Evolutionary conservation across 2,329 filamentous ascomycete genomes (phyloP).

Genomic region (Phyllosticta capitalensis): DNA sequence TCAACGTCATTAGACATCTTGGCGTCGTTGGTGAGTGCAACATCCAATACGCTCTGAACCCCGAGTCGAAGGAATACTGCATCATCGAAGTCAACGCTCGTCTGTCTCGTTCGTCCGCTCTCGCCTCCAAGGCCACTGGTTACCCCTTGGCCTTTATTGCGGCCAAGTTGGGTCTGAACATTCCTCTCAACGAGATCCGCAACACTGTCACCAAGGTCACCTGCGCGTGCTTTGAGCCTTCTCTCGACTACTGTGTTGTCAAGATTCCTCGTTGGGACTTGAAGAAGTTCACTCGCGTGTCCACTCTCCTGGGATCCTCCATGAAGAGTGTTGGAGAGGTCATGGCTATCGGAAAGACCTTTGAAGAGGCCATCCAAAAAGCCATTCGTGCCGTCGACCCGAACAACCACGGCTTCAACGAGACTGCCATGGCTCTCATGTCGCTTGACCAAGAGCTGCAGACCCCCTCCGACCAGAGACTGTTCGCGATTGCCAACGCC

Average conservation of each 20-base stretch:
- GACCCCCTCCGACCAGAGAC: constrained; percentile 91
- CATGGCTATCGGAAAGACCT: constrained; percentile 94
- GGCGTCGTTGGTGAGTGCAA: constrained; percentile 98
- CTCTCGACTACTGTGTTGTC: constrained; percentile 93
- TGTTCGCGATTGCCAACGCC: constrained; percentile 95
- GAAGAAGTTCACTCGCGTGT: constrained; percentile 97
- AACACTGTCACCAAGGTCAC: constrained; percentile 95
- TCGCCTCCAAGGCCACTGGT: constrained; percentile 94
- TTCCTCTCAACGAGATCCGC: constrained; percentile 90
- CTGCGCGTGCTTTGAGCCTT: constrained; percentile 96
- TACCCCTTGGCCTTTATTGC: constrained; percentile 95
- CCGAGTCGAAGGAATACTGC: constrained; percentile 91
- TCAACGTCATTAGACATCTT: constrained; percentile 93
- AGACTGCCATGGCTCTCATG: constrained; percentile 77
- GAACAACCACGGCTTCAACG: constrained; percentile 89
- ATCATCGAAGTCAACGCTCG: constrained; percentile 98
- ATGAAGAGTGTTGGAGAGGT: constrained; percentile 99
- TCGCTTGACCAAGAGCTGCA: constrained; percentile 92
- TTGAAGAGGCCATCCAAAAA: constrained; percentile 98
- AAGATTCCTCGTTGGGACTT: constrained; percentile 99
- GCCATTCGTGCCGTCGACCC: constrained; percentile 93
- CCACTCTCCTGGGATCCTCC: constrained; percentile 87
- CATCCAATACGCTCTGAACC: constrained; percentile 96
- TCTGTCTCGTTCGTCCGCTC: constrained; percentile 85
- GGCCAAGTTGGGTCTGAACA: constrained; percentile 88